Base-by-base conservation (phyloP, 2,329 filamentous ascomycete species). In the Teratosphaeria gauchensis region DNA sequence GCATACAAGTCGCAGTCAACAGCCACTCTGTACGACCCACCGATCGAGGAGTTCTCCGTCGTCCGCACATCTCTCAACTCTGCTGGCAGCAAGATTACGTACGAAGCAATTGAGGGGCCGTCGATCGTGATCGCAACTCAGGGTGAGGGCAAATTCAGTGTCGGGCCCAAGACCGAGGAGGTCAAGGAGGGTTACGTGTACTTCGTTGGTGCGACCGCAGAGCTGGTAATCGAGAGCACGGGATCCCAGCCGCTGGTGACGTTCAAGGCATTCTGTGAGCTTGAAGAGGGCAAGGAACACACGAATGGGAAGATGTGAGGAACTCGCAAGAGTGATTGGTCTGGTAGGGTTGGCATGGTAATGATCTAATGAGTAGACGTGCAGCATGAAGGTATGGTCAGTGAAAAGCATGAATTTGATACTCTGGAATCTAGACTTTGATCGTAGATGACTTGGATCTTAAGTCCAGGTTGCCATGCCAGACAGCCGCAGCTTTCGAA, bases 41-140 rank as follows among this genome's bases (percentile, higher is more conserved):
- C 94, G 0, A 99, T 99, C 63, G 90, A 96, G 56, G 94, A 99
- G 72, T 99, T 99, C 74, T 88, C 86, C 64, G 92, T 99, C 16
- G 84, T 96, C 53, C 86, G 90, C 68, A 88, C 89, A 0, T 83
- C 88, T 11, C 78, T 99, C 38, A 87, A 86, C 64, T 78, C 76
- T 51, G 74, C 80, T 0, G 88, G 85, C 2, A 84, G 89, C 32
- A 96, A 95, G 75, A 90, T 85, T 0, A 96, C 89, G 0, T 95
- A 99, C 67, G 92, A 96, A 62, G 81, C 85, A 0, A 84, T 99
- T 54, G 84, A 88, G 6, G 94, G 94, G 0, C 94, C 94, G 0
- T 96, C 91, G 72, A 91, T 99, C 66, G 74, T 97, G 64, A 94
- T 99, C 61, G 96, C 91, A 76, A 97, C 92, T 0, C 79, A 80